Percentiles rank a stretch among this genome's conserved stretches.
phyloP scores from a whole-genome alignment of 2,329 filamentous ascomycete species.

The Endocalyx cinctus region DNA sequence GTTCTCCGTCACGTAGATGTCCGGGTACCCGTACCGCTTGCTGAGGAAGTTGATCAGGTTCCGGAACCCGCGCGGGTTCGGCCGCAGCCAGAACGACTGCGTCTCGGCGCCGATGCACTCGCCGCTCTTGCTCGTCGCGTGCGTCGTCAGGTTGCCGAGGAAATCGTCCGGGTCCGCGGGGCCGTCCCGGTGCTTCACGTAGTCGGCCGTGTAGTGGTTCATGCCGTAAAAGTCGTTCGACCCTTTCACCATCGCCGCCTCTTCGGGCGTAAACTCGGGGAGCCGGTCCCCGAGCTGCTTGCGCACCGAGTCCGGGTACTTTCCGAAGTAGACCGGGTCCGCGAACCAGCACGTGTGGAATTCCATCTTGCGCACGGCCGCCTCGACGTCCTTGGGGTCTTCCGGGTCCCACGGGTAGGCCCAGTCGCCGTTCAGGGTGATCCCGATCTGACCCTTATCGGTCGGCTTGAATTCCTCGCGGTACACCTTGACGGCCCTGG shows the following conservation, averaged over 20 bases:
- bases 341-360: conserved; percentile 87
- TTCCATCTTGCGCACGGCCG: conserved; percentile 76
- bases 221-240: conserved; percentile 92
- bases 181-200: conserved; percentile 67
- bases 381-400: conserved; percentile 70
- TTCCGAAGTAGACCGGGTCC: conserved; percentile 79
- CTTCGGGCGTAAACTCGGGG: conserved; percentile 68
- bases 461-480: conserved; percentile 75
- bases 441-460: conserved; percentile 74
- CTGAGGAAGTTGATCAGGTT: conserved; percentile 73
- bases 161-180: conserved; percentile 61
- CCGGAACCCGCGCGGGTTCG: conserved; percentile 71
- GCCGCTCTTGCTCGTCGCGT: conserved; percentile 66
- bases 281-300: conserved; percentile 75
- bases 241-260: conserved; percentile 70
- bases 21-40: conserved; percentile 69
- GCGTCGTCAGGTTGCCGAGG: conserved; percentile 69
- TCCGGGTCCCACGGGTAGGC: conserved; percentile 77
- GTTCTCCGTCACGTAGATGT: conserved; percentile 86
- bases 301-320: conserved; percentile 79
- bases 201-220: conserved; percentile 92
- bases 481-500: conserved; percentile 74
- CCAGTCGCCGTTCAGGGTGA: conserved; percentile 83
- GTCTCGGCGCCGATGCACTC: conserved; percentile 76
- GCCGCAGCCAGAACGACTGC: conserved; percentile 75